Conservation (phyloP, 192 early-diverging fungal species). For the Rhizophagus sp. region DNA sequence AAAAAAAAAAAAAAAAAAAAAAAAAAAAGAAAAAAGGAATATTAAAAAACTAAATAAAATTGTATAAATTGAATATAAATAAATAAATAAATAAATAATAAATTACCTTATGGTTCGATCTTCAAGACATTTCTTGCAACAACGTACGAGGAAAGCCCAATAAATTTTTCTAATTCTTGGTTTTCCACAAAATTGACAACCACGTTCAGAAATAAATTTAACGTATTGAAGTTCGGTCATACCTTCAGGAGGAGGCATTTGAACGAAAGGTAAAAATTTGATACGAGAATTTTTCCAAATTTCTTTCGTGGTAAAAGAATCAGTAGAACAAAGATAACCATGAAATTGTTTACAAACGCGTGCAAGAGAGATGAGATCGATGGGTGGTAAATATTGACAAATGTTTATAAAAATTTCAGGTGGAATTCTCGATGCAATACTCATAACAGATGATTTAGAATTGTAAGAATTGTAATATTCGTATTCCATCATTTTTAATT, state of each 20-base stretch:
- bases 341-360: constrained; percentile 23
- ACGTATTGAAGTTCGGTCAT: constrained; percentile 16
- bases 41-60: no score
- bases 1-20: no score
- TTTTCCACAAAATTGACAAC: constrained; percentile 26
- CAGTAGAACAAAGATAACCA: constrained; percentile 10
- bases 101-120: neutral
- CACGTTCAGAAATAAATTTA: neutral
- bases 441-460: no score
- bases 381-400: constrained; percentile 17
- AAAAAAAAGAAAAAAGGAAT: no score
- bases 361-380: constrained; percentile 12
- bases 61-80: no score
- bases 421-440: constrained; percentile 3
- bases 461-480: no score
- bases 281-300: constrained; percentile 19
- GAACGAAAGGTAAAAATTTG: neutral
- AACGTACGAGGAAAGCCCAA: neutral
- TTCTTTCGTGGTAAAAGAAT: constrained; percentile 18
- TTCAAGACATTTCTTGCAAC: constrained; percentile 11
- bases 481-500: no score
- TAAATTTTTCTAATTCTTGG: constrained; percentile 9
- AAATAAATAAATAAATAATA: no score
- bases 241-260: constrained; percentile 19
- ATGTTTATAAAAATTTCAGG: constrained; percentile 27